Base-by-base conservation (phyloP, 257 asterid species). In the Penstemon newberryi region DNA sequence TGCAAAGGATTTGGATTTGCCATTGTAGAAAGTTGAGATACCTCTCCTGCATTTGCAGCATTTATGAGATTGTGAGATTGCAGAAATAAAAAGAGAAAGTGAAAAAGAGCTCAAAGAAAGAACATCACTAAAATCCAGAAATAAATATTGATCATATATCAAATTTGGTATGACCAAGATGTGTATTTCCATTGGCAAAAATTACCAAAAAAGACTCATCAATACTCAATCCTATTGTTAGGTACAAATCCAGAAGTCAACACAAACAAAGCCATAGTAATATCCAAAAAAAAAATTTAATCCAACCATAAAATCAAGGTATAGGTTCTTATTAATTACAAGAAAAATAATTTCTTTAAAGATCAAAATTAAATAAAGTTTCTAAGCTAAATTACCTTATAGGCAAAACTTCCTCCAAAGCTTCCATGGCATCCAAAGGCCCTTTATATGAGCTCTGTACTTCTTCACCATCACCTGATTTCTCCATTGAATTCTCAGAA, bases 1-100 rank as follows among this genome's bases (percentile, higher is more conserved):
- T 7, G 97, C 89, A 56, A 85, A 91, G 0, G 96, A 89, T 82
- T 89, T 91, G 5, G 97, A 91, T 75, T 89, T 91, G 8, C 96
- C 96, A 7, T 80, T 87, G 71, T 91, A 89, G 86, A 89, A 91
- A 42, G 78, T 85, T 63, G 97, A 89, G 40, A 91, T 87, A 6
- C 96, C 89, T 67, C 83, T 84, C 78, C 96, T 89, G 81, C 74
- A 80, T 67, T 65, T 18, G 13, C 11, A 58, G 42, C 8, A 49
- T 36, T 5, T 15, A 6, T 13, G 69, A 65, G 36, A 69, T 38
- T 45, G 71, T 72, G 13, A 63, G 61, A 36, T 51, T 64, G 8
- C 52, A 63, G 33, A 25, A 38, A 70, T 59, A 25, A 5, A 64
- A 8, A 40, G 47, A 8, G 51, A 65, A 33, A 46, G 5, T 50